These are phyloP conservation scores for Hygrophoropsis aurantiaca DNA, from an alignment of 768 basidiomycete genomes.

Conservation along the genomic window DNA sequence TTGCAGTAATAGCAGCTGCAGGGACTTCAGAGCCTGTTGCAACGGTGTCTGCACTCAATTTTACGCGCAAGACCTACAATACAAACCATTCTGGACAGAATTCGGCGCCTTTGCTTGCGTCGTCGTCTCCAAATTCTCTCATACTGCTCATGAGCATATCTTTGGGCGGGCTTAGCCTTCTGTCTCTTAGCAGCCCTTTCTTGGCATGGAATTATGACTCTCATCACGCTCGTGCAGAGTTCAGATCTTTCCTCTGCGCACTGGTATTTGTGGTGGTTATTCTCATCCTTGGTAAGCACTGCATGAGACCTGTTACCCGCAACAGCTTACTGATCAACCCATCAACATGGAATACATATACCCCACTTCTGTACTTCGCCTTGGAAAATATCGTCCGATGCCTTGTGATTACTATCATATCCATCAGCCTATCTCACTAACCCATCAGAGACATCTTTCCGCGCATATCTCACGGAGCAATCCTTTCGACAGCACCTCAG, in stretches of 20 bases:
- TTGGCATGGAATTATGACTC: slow-evolving; percentile 45
- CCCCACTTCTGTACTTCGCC: slow-evolving; percentile 10
- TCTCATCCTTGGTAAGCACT: slow-evolving; percentile 66
- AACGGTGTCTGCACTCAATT: slow-evolving; percentile 42
- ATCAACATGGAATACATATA: slow-evolving; percentile 3
- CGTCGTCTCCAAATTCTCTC: slow-evolving; percentile 45
- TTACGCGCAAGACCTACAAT: slow-evolving; percentile 24
- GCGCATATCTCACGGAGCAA: slow-evolving; percentile 94
- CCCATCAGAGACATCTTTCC: slow-evolving; percentile 91
- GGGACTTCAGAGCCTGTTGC: slow-evolving; percentile 24
- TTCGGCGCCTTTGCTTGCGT: slow-evolving; percentile 32
- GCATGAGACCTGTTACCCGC: slow-evolving; percentile 6
- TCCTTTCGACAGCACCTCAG: slow-evolving; percentile 94
- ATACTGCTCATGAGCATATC: slow-evolving; percentile 66
- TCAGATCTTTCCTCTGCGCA: slow-evolving; percentile 69
- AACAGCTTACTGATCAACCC: slow-evolving; percentile 4
- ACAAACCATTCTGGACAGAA: slow-evolving; percentile 30
- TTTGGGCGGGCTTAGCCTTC: slow-evolving; percentile 58
- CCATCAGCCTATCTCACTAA: slow-evolving; percentile 88
- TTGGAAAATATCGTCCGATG: slow-evolving; percentile 3
- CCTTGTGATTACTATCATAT: slow-evolving; percentile 11
- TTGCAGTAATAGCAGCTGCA: not conserved
- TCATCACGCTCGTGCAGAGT: slow-evolving; percentile 57
- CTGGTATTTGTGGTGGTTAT: slow-evolving; percentile 67
- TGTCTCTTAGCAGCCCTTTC: slow-evolving; percentile 58